Evolutionary conservation across 1,139 yeast genomes (phyloP), one percentile per base, ranked within the genome.

Genomic region (Nakaseomyces kungkrabaensis): DNA sequence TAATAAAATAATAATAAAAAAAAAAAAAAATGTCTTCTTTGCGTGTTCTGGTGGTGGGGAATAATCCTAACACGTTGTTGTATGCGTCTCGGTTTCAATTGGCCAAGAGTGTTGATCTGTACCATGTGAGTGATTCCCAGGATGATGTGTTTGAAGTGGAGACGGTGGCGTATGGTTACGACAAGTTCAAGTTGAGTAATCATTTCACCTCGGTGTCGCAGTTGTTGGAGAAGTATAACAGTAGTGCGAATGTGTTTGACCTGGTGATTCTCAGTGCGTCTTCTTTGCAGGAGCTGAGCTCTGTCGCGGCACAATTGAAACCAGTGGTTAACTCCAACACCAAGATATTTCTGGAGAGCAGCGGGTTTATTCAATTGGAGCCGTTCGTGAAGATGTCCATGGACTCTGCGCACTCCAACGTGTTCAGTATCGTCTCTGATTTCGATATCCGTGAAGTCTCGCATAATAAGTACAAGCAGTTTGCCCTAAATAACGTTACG

Each of bases 291-390:
- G 77, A 74, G 49, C 62, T 76, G 31, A 72, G 79, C 3, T 61
- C 70, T 1, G 46, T 71, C 17, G 69, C 76, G 17, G 51, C 68
- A 3, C 64, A 67, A 38, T 54, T 76, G 42, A 57, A 67, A 11
- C 61, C 70, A 1, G 52, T 72, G 29, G 52, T 75, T 34, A 63
- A 63, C 41, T 60, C 63, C 58, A 71, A 59, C 48, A 72, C 87
- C 26, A 69, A 79, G 38, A 68, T 85, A 10, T 69, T 84, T 32
- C 68, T 84, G 43, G 94, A 85, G 65, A 77, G 82, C 51, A 78
- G 87, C 1, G 87, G 87, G 5, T 84, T 78, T 62, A 77, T 85
- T 49, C 82, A 82, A 61, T 66, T 85, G 52, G 90, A 84, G 62
- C 85, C 87, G 10, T 84, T 83, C 63, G 74, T 83, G 38, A 71